Evolutionary conservation across 306 rosid genomes (phyloP).

Genomic region (Dicorynia guianensis): DNA sequence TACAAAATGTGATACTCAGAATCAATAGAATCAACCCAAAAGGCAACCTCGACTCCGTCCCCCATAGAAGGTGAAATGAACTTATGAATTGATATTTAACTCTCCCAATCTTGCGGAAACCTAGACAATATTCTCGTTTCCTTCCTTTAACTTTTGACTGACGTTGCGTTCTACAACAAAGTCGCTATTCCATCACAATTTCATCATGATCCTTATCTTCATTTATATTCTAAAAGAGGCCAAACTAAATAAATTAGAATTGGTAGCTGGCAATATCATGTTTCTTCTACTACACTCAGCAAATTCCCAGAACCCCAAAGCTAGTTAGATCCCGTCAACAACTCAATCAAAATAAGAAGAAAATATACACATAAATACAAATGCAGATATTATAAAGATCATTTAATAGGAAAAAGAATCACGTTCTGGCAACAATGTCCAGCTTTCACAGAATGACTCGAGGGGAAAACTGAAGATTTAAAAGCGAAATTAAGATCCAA

Average conservation of each 20-base stretch:
- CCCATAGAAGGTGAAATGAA: background rate
- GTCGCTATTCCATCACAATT: background rate
- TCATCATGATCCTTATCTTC: background rate
- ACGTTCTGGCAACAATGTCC: background rate
- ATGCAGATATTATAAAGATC: background rate
- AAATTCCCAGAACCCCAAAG: background rate
- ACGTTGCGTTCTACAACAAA: background rate
- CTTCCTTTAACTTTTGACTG: background rate
- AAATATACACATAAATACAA: background rate
- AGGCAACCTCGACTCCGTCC: background rate
- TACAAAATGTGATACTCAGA: too few species aligned
- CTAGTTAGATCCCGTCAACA: slow-evolving; percentile 23
- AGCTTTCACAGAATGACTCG: background rate
- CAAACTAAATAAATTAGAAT: background rate
- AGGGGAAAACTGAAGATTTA: background rate
- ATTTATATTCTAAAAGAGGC: background rate
- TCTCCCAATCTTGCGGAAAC: background rate
- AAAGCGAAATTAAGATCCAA: background rate
- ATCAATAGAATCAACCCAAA: background rate
- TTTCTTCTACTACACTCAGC: background rate
- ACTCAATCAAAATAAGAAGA: background rate
- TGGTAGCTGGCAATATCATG: background rate
- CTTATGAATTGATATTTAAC: slow-evolving; percentile 3
- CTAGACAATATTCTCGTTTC: background rate
- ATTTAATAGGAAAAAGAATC: background rate